Percentiles rank a stretch among this genome's conserved stretches.
phyloP scores from a whole-genome alignment of 106 monocot genomes.

The Dendrobium huoshanense region DNA sequence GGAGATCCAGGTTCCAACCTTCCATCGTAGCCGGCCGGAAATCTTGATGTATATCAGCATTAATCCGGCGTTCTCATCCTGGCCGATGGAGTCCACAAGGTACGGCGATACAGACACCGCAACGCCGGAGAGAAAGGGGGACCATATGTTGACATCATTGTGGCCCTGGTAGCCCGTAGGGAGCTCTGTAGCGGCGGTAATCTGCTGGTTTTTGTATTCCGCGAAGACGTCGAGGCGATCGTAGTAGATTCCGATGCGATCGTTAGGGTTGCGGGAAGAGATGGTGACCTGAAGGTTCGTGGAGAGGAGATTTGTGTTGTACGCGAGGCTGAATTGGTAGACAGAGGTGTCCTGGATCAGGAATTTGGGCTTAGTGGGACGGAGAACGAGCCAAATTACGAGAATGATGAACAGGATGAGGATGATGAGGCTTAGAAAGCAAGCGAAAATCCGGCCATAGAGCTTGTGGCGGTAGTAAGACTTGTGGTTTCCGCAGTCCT shows the following conservation, averaged over 20 bases:
- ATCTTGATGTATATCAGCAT: constrained; percentile 28
- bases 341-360: constrained; percentile 40
- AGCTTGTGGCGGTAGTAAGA: constrained; percentile 4
- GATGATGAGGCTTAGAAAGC: constrained; percentile 30
- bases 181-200: constrained; percentile 23
- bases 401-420: constrained; percentile 40
- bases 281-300: constrained; percentile 27
- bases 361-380: constrained; percentile 57
- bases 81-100: constrained; percentile 8
- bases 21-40: constrained; percentile 28
- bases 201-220: constrained; percentile 51
- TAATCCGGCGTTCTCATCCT: constrained; percentile 30
- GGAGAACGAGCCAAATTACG: constrained; percentile 60
- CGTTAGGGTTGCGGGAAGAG: constrained; percentile 52
- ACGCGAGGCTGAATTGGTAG: constrained; percentile 23
- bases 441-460: constrained; percentile 12
- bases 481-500: constrained; percentile 11
- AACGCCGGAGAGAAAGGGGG: constrained; percentile 20
- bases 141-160: constrained; percentile 25
- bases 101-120: constrained; percentile 21
- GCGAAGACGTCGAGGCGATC: constrained; percentile 42
- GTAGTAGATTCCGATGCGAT: constrained; percentile 48
- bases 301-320: constrained; percentile 21
- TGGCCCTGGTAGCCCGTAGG: constrained; percentile 25
- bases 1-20: constrained; percentile 41